Evolutionary conservation across 2,329 filamentous ascomycete genomes (phyloP).

Genomic region (Cercospora nicotianae): DNA sequence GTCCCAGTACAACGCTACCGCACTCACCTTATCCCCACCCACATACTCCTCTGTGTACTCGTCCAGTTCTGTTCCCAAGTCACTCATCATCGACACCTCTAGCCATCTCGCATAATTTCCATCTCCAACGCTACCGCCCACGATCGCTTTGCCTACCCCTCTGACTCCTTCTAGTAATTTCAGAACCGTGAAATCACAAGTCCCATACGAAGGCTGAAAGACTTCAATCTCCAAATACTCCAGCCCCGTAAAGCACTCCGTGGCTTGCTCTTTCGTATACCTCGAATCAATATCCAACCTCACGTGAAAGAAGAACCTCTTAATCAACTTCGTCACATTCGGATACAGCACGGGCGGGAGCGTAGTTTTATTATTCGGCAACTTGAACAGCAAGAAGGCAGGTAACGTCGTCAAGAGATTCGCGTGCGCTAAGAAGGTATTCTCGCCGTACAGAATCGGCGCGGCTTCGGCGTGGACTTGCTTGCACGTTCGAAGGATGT

Average conservation of each 20-base stretch:
- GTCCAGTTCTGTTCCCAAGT: conserved; percentile 34
- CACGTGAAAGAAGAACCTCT: conserved; percentile 48
- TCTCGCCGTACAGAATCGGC: conserved; percentile 50
- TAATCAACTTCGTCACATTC: conserved; percentile 40
- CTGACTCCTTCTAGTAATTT: conserved; percentile 49
- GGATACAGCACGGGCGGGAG: conserved; percentile 41
- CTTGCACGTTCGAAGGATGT: conserved; percentile 46
- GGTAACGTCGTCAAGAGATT: conserved; percentile 49
- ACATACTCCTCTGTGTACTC: conserved; percentile 26
- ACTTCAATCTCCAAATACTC: conserved; percentile 53
- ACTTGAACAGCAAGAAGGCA: conserved; percentile 36
- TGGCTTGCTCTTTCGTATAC: conserved; percentile 44
- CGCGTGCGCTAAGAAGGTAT: conserved; percentile 53
- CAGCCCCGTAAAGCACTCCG: conserved; percentile 47
- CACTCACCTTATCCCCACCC: conserved; percentile 21
- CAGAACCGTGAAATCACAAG: conserved; percentile 46
- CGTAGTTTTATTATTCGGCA: conserved; percentile 13
- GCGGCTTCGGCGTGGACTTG: conserved; percentile 45
- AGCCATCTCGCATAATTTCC: conserved; percentile 47
- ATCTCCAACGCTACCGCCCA: conserved; percentile 47
- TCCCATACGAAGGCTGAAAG: conserved; percentile 49
- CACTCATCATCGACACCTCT: conserved; percentile 48
- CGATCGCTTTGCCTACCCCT: conserved; percentile 46
- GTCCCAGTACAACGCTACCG: conserved; percentile 5
- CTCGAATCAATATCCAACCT: conserved; percentile 53